Evolutionary conservation across 208 protist genomes (phyloP), one percentile per base, ranked within the genome.

Genomic region (Herpetomonas samuelpessoai): DNA sequence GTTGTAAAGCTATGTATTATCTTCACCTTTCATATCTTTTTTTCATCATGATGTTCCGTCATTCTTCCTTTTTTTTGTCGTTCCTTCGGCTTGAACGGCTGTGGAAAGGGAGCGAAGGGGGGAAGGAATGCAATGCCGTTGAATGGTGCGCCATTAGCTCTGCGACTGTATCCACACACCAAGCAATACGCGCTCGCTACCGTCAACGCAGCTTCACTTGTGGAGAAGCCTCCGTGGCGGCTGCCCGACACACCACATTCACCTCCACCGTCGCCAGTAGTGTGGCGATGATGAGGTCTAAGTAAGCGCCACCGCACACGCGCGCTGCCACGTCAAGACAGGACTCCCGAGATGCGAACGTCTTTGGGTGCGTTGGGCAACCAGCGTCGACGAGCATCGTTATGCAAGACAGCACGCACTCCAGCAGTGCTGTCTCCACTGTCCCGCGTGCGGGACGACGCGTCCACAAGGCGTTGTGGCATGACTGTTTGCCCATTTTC

Each of bases 271-370:
- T 57, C 10, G 79, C 82, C 30, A 85, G 60, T 21, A 93, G 61
- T 14, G 73, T 63, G 1, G 82, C 45, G 2, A 74, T 45, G 6
- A 88, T 56, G 9, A 84, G 45, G 46, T 89, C 86, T 3, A 92
- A 47, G 38, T 64, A 74, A 2, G 57, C 71, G 18, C 53, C 75
- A 29, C 68, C 64, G 3, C 44, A 26, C 0, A 39, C 56, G 31
- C 51, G 67, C 21, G 55, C 59, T 4, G 64, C 73, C 26, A 93
- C 71, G 59, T 93, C 86, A 24, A 93, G 52, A 39, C 80, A 89
- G 25, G 57, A 88, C 45, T 76, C 70, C 12, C 75, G 79, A 24
- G 69, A 49, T 21, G 45, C 31, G 47, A 69, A 10, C 16, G 44
- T 85, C 21, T 84, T 41, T 18, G 64, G 27, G 9, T 65, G 28